Percentiles rank a stretch among this genome's conserved stretches.
Evolutionary conservation across 2,329 filamentous ascomycete species (phyloP).

Genomic region (Aspergillus sp.): DNA sequence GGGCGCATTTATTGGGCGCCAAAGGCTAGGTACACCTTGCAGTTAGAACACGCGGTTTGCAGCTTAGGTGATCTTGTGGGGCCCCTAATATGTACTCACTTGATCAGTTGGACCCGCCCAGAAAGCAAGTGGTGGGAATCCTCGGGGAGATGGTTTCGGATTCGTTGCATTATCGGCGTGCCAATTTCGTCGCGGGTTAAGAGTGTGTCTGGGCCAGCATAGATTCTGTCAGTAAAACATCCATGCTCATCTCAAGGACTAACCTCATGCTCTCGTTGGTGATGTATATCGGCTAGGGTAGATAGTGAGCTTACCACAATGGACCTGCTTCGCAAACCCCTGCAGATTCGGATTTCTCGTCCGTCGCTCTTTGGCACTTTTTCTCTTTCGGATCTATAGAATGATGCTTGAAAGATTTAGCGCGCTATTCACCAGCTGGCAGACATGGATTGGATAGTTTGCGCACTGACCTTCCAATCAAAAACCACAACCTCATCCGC

Average conservation of each 20-base stretch:
- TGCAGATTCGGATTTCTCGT: conserved; percentile 9
- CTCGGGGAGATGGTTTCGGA: conserved; percentile 6
- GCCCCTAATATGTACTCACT: neutral
- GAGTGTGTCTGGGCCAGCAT: neutral
- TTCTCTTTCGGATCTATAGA: conserved; percentile 8
- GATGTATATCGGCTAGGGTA: neutral
- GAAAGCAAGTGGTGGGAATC: conserved; percentile 6
- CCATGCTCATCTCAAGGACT: neutral
- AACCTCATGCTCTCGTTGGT: neutral
- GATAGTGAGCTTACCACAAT: neutral
- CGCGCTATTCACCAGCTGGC: no score
- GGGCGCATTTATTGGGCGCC: conserved; percentile 5
- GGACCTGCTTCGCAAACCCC: conserved; percentile 1
- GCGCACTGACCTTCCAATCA: conserved; percentile 2
- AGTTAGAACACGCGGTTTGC: neutral
- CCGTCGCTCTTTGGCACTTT: conserved; percentile 9
- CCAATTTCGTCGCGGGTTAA: conserved; percentile 1
- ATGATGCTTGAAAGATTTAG: neutral
- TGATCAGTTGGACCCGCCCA: conserved; percentile 4
- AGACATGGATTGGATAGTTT: no score
- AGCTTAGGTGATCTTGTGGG: neutral
- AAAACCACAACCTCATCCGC: conserved; percentile 10
- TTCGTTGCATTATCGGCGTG: conserved; percentile 1
- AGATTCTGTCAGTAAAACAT: no score
- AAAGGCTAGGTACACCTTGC: neutral